Evolutionary conservation across 106 monocot genomes (phyloP).

Genomic region (Allium cepa): DNA sequence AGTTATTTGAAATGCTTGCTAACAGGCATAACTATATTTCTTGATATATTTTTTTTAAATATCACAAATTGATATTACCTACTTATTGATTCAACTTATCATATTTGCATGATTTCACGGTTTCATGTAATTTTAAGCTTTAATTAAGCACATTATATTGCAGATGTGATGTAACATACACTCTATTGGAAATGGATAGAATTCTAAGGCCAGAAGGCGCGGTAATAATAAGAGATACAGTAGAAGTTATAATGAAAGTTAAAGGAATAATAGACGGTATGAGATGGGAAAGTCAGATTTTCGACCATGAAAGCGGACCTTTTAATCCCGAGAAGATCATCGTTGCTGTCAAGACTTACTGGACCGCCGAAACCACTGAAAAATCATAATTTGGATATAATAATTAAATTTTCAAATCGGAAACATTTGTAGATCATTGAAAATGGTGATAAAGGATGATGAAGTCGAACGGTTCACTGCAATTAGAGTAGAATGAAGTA

Average conservation of each 20-base stretch:
- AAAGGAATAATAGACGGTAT: constrained; percentile 23
- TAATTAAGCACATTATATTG: not conserved
- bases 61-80: too few species aligned
- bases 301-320: constrained; percentile 42
- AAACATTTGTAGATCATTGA: too few species aligned
- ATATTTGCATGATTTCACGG: too few species aligned
- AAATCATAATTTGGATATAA: not conserved
- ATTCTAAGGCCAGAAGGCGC: constrained; percentile 53
- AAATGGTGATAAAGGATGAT: too few species aligned
- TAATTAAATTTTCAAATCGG: too few species aligned
- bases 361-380: constrained; percentile 22
- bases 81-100: too few species aligned
- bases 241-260: constrained; percentile 39
- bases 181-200: constrained; percentile 58
- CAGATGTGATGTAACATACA: constrained; percentile 48
- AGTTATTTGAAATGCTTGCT: too few species aligned
- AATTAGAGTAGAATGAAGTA: too few species aligned
- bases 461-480: too few species aligned
- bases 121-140: too few species aligned
- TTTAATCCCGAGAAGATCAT: constrained; percentile 48
- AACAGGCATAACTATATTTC: too few species aligned
- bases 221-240: constrained; percentile 43
- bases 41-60: too few species aligned
- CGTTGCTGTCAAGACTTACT: constrained; percentile 32
- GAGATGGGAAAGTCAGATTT: constrained; percentile 39